phyloP scores from a whole-genome alignment of 805 yeast species.

The Candida chilensis region DNA sequence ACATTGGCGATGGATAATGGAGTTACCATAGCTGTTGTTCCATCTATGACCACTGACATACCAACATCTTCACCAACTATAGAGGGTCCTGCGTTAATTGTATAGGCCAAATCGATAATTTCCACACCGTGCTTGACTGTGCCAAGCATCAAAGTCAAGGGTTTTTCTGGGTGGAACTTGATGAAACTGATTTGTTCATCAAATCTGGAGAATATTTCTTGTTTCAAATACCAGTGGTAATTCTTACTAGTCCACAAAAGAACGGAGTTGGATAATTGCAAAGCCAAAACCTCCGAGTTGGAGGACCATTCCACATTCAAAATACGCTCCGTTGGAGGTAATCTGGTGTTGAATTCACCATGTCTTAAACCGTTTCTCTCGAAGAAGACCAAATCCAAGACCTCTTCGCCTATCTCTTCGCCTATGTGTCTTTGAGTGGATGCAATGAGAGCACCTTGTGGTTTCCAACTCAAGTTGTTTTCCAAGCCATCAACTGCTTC shows the following conservation, averaged over 20 bases:
- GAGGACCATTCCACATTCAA: conserved; percentile 66
- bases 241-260: conserved; percentile 89
- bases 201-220: conserved; percentile 40
- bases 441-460: conserved; percentile 83
- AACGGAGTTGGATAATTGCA: conserved; percentile 52
- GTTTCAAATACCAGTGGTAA: conserved; percentile 93
- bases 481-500: conserved; percentile 86
- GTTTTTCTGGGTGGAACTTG: conserved; percentile 88
- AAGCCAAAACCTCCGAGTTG: conserved; percentile 69
- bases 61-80: conserved; percentile 66
- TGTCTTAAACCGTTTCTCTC: conserved; percentile 92
- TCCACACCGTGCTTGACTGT: conserved; percentile 37
- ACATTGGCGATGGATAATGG: conserved; percentile 80
- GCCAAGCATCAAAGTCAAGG: conserved; percentile 64
- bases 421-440: conserved; percentile 61
- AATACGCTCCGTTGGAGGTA: conserved; percentile 42
- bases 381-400: conserved; percentile 59
- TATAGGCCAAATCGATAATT: conserved; percentile 59
- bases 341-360: conserved; percentile 70
- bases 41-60: conserved; percentile 75
- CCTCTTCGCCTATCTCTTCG: conserved; percentile 37
- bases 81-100: conserved; percentile 61
- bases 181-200: conserved; percentile 28
- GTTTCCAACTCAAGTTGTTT: conserved; percentile 74
- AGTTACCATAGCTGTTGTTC: conserved; percentile 58